Conservation (phyloP, 1,284 basidiomycete genomes). For the Agroathelia rolfsii region DNA sequence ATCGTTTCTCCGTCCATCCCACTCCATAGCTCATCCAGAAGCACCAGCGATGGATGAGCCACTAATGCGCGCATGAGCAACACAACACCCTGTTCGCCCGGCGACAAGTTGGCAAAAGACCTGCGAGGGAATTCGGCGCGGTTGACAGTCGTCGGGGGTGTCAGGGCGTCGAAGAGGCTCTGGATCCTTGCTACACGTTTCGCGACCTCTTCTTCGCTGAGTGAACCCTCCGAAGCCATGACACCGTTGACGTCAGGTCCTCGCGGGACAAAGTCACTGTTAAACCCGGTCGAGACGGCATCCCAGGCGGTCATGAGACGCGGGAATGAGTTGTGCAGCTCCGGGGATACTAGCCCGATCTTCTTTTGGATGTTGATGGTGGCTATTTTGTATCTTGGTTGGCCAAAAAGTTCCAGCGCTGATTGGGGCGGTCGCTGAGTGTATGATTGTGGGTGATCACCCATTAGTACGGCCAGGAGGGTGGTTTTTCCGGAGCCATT, state of each 20-base stretch:
- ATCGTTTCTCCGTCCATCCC: conserved; percentile 83
- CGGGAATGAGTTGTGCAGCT: conserved; percentile 88
- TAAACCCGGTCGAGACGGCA: conserved; percentile 78
- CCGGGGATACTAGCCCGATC: conserved; percentile 82
- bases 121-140: conserved; percentile 29
- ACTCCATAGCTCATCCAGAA: conserved; percentile 86
- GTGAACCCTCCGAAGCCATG: conserved; percentile 20
- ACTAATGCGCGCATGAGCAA: conserved; percentile 82
- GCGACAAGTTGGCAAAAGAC: conserved; percentile 50
- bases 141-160: conserved; percentile 3
- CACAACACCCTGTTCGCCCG: conserved; percentile 70
- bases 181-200: conserved; percentile 38
- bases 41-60: conserved; percentile 53
- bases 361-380: conserved; percentile 44
- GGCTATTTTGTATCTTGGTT: conserved; percentile 53
- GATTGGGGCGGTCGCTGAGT: conserved; percentile 51
- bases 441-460: conserved; percentile 92
- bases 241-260: conserved; percentile 37
- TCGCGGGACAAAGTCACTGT: conserved; percentile 62
- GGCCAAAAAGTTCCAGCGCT: conserved; percentile 64
- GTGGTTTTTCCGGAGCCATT: conserved; percentile 97
- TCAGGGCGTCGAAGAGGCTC: conserved; percentile 53
- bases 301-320: conserved; percentile 70
- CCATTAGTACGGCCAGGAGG: conserved; percentile 83
- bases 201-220: conserved; percentile 23